Conservation (phyloP, 441 rosid genomes). For the Pelargonium australe region DNA sequence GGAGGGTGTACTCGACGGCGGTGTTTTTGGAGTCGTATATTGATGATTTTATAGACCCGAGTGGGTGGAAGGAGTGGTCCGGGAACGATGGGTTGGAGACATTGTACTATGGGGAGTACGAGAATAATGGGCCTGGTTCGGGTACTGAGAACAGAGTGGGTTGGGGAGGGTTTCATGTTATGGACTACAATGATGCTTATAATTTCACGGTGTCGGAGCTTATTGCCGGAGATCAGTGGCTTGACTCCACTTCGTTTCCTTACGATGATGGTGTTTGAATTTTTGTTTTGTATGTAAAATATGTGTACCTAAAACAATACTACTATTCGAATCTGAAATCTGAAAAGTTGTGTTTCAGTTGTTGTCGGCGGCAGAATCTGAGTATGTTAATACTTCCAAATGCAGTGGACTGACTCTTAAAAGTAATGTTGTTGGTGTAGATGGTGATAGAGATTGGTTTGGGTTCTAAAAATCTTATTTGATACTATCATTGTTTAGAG, state of each 20-base stretch:
- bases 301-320: neutral
- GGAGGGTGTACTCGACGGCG: constrained; percentile 51
- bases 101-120: constrained; percentile 67
- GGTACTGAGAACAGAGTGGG: constrained; percentile 44
- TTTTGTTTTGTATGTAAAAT: too few species aligned
- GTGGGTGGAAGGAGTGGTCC: constrained; percentile 62
- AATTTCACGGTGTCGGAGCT: constrained; percentile 62
- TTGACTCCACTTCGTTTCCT: constrained; percentile 58
- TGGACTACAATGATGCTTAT: constrained; percentile 58
- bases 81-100: constrained; percentile 40
- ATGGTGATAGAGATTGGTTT: too few species aligned
- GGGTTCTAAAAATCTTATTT: too few species aligned
- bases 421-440: too few species aligned
- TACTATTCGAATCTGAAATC: too few species aligned
- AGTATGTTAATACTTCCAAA: too few species aligned
- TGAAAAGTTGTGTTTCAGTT: too few species aligned
- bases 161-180: constrained; percentile 59
- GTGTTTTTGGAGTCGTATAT: constrained; percentile 63
- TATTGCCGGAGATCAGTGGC: constrained; percentile 64
- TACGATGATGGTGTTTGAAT: constrained; percentile 41
- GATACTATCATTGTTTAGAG: too few species aligned
- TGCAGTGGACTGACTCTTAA: too few species aligned
- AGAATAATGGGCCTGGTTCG: constrained; percentile 70
- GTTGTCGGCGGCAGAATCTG: too few species aligned
- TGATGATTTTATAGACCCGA: constrained; percentile 54